Conservation (phyloP, 2,329 filamentous ascomycete species). For the Diplodia sapinea region DNA sequence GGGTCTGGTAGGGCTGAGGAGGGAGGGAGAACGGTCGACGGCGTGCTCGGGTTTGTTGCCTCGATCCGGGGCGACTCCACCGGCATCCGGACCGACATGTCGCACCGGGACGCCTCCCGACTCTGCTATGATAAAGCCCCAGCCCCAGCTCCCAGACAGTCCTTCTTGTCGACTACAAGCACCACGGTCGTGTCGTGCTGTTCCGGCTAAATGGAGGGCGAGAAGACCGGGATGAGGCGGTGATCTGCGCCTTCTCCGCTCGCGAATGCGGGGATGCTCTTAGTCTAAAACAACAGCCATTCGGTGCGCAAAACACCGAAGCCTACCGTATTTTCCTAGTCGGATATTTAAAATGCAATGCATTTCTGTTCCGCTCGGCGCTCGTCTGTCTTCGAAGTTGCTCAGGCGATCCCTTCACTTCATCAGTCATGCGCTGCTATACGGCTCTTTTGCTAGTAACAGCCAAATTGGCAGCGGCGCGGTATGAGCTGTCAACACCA, state of each 20-base stretch:
- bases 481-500: neutral
- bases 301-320: neutral
- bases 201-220: too few species aligned
- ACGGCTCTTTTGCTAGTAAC: neutral
- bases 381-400: neutral
- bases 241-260: too few species aligned
- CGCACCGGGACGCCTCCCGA: neutral
- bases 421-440: neutral
- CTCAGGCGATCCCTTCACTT: neutral
- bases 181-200: too few species aligned
- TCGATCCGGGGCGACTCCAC: neutral
- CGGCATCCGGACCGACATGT: neutral
- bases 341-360: too few species aligned
- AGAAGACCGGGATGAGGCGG: too few species aligned
- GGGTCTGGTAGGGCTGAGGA: slow-evolving; percentile 12
- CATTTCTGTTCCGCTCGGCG: too few species aligned
- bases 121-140: neutral
- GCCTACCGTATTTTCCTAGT: neutral
- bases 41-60: neutral
- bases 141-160: too few species aligned
- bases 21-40: neutral
- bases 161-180: too few species aligned
- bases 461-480: neutral
- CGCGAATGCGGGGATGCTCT: too few species aligned
- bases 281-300: too few species aligned